Percentiles rank a stretch among this genome's conserved stretches.
phyloP scores from a whole-genome alignment of 305 asterid genomes.

The Euphrasia arctica region DNA sequence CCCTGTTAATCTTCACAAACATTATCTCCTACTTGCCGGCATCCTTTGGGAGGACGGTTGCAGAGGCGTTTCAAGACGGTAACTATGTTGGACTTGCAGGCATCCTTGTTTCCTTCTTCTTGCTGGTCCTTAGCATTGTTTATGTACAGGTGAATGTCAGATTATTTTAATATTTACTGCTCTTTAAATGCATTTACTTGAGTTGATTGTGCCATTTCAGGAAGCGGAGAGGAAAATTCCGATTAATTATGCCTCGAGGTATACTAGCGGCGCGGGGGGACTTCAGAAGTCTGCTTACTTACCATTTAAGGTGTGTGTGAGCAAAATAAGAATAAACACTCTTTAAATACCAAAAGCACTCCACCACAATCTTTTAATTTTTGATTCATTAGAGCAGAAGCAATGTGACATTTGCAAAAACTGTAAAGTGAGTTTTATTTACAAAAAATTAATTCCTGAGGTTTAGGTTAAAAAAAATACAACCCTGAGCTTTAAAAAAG shows the following conservation, averaged over 20 bases:
- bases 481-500: no score
- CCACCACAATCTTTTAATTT: not conserved
- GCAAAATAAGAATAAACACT: not conserved
- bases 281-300: conserved; percentile 85
- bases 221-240: conserved; percentile 99
- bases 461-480: no score
- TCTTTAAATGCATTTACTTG: not conserved
- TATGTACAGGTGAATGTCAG: conserved; percentile 72
- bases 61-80: conserved; percentile 81
- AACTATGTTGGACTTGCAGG: conserved; percentile 80
- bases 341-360: not conserved
- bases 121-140: conserved; percentile 90
- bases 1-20: conserved; percentile 93
- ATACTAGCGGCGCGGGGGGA: conserved; percentile 61
- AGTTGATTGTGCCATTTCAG: conserved; percentile 41
- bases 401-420: no score
- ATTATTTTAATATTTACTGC: not conserved
- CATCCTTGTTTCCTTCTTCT: conserved; percentile 63
- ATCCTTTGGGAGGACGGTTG: conserved; percentile 91
- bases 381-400: not conserved
- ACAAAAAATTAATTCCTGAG: no score
- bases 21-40: conserved; percentile 96
- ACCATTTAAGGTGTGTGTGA: conserved; percentile 71
- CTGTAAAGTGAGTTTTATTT: no score
- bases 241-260: conserved; percentile 83